These are phyloP conservation scores for Anisodus acutangulus DNA, from an alignment of 257 asterid species.

Conservation along the genomic window DNA sequence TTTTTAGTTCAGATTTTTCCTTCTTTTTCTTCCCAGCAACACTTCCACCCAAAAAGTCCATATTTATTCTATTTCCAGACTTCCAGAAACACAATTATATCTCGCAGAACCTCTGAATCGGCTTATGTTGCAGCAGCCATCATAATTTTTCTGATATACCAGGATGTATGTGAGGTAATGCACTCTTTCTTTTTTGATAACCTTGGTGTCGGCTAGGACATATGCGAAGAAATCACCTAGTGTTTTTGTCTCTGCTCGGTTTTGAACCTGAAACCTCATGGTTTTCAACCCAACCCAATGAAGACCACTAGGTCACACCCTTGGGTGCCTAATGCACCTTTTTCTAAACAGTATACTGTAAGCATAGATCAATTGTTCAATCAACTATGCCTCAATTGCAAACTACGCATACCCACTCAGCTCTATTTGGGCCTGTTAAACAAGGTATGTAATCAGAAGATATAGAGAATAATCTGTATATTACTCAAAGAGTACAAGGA, in stretches of 20 bases:
- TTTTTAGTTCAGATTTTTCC: neutral
- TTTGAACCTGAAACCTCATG: no score
- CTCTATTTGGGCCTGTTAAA: neutral
- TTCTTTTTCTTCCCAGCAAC: neutral
- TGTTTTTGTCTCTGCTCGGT: no score
- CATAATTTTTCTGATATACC: neutral
- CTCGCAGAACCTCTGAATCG: neutral
- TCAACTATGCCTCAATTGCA: neutral
- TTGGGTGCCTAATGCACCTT: no score
- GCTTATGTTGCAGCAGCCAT: slow-evolving; percentile 17
- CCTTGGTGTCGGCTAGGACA: no score
- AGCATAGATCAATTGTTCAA: neutral
- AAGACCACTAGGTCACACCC: no score
- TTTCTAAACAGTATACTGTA: neutral
- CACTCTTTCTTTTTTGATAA: neutral
- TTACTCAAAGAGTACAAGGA: no score
- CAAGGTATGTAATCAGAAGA: no score
- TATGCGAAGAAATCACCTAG: no score
- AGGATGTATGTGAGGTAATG: neutral
- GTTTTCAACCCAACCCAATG: no score
- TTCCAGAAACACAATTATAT: neutral
- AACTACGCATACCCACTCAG: neutral
- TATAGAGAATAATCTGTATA: no score
- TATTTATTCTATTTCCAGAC: neutral
- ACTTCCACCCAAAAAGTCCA: neutral